Evolutionary conservation across 73 alveolate genomes (phyloP), one percentile per base, ranked within the genome.

Genomic region (Paramecium caudatum): DNA sequence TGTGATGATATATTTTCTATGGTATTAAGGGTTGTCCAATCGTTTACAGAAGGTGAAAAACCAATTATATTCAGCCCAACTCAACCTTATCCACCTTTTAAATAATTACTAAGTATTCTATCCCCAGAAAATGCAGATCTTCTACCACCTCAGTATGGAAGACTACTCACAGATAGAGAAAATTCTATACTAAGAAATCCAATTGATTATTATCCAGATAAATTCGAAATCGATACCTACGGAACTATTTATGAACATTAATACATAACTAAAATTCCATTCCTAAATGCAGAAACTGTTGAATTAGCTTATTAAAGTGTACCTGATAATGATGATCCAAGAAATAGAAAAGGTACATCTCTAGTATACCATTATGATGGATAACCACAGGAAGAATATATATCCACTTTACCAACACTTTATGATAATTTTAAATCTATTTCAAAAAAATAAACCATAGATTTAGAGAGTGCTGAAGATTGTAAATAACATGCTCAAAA

Each of bases 21-120:
- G 25, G 61, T 63, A 25, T 15, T 16, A 12, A 12, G 65, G 25
- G 27, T 62, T 36, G 82, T 45, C 3, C 16, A 86, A 30, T 27
- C 19, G 43, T 63, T 50, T 34, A n/a, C 45, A 17, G 47, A 50
- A 30, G 41, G 5, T 9, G 62, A 65, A 74, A 3, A 74, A 15
- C 47, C 39, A 2, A 27, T 86, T 10, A 4, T 21, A 55, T 86
- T 86, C 45, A 34, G 34, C 2, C 47, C 39, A 16, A 30, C 65
- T n/a, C 17, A 86, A 86, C 93, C 93, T 21, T 86, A 62, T 25
- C 93, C 93, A 17, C 90, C 93, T 7, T 62, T 86, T 37, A 62
- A 62, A 62, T 65, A 86, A 47, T 34, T 86, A 5, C 74, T 86
- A 21, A 47, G 93, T 63, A 86, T 86, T 32, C 27, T 86, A 25